Base-by-base conservation (phyloP, 2,329 filamentous ascomycete species). In the Neobulgaria alba region DNA sequence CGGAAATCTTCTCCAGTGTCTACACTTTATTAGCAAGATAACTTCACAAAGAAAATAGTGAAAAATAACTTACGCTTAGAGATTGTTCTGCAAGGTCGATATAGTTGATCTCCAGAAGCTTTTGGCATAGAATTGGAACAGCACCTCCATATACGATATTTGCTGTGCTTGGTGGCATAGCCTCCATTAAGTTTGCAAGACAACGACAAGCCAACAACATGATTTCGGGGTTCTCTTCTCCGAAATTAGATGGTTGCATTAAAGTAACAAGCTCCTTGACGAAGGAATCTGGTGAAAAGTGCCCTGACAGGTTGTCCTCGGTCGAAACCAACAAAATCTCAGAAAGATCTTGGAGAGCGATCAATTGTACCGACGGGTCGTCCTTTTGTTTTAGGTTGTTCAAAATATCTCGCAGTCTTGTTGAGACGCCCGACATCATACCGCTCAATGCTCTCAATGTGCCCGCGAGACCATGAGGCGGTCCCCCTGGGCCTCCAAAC, bases 91-190 rank as follows among this genome's bases (percentile, higher is more conserved):
- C 93, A 39, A 98, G 71, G 62, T 98, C 92, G 60, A 98, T 98
- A 61, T 90, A 98, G 47, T 90, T 83, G 33, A 96, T 96, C 63
- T 96, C 89, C 46, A 96, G 71, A 20, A 98, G 71, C 64, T 96
- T 98, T 58, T 90, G 85, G 65, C 92, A 96, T 18, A 98, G 69
- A 10, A 98, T 80, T 2, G 92, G 89, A 4, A 98, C 92, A 23
- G 92, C 92, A 36, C 88, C 87, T n/a, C 89, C 90, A 59, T 96
- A 96, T 3, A 96, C 92, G 10, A 98, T 88, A 59, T 94, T 95
- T 10, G 88, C 85, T 36, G 92, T 92, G 42, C 90, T 90, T 23
- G 87, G 82, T 15, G 92, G 89, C 20, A 98, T 68, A 18, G 90
- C 93, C 62, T 98, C 92, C 92, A 98, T 98, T 41, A 98, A 65